Evolutionary conservation across 108 stramenopile species (phyloP).

Genomic region (Stephanodiscus minutulus): DNA sequence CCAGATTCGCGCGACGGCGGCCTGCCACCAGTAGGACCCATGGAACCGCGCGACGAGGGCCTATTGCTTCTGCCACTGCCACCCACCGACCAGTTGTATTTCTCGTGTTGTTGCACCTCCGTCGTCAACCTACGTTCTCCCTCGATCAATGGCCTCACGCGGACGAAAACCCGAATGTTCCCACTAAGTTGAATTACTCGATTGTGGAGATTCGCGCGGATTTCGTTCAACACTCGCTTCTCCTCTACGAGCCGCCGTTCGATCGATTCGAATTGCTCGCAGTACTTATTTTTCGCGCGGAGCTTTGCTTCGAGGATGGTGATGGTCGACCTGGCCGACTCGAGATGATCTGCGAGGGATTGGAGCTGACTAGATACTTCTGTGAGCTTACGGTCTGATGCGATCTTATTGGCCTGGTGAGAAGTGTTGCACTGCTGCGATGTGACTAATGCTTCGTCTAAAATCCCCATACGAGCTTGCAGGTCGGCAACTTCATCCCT

Average conservation of each 20-base stretch:
- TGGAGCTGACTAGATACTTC: slow-evolving; percentile 29
- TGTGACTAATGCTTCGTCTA: slow-evolving; percentile 17
- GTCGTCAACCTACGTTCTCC: slow-evolving; percentile 52
- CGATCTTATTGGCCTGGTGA: slow-evolving; percentile 12
- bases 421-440: slow-evolving; percentile 28
- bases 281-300: slow-evolving; percentile 34
- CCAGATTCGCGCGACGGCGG: neutral
- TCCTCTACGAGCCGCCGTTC: slow-evolving; percentile 65
- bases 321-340: slow-evolving; percentile 23
- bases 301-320: slow-evolving; percentile 23
- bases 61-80: slow-evolving; percentile 51
- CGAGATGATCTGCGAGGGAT: slow-evolving; percentile 21
- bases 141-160: slow-evolving; percentile 92
- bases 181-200: slow-evolving; percentile 73
- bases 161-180: slow-evolving; percentile 94
- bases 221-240: slow-evolving; percentile 70
- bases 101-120: slow-evolving; percentile 51
- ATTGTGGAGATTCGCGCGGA: slow-evolving; percentile 65
- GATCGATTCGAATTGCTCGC: slow-evolving; percentile 57
- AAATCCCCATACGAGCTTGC: slow-evolving; percentile 4
- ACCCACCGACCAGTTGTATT: slow-evolving; percentile 59
- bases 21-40: slow-evolving; percentile 17
- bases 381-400: slow-evolving; percentile 25
- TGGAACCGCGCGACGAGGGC: slow-evolving; percentile 14
- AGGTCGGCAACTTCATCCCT: slow-evolving; percentile 16